Evolutionary conservation across 1,284 basidiomycete species (phyloP).

Genomic region (Sporisorium scitamineum): DNA sequence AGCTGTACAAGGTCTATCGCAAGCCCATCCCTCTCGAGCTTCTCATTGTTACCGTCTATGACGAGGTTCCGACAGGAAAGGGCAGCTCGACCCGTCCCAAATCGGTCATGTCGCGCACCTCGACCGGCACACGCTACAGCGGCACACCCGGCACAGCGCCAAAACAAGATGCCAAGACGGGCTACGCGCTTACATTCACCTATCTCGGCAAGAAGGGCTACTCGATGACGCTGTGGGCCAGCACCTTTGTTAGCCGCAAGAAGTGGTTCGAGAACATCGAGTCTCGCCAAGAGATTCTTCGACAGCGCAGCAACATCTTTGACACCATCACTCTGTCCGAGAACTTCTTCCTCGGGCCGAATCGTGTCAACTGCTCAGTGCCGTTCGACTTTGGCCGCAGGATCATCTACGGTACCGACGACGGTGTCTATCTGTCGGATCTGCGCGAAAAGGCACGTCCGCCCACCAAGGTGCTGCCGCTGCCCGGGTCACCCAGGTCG

Average conservation of each 20-base stretch:
- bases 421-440: constrained; percentile 94
- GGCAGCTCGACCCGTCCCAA: constrained; percentile 69
- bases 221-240: constrained; percentile 91
- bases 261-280: constrained; percentile 96
- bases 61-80: constrained; percentile 73
- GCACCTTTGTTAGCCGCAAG: constrained; percentile 83
- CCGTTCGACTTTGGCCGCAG: constrained; percentile 88
- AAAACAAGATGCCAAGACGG: constrained; percentile 83
- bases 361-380: constrained; percentile 87
- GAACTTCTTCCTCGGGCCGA: constrained; percentile 83
- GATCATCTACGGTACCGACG: constrained; percentile 95
- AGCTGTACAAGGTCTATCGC: constrained; percentile 93
- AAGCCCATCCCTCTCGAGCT: constrained; percentile 97
- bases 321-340: constrained; percentile 87
- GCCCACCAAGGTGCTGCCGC: constrained; percentile 88
- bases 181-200: constrained; percentile 90
- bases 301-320: constrained; percentile 87
- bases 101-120: constrained; percentile 72
- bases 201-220: constrained; percentile 95
- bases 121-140: constrained; percentile 66
- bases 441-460: constrained; percentile 77
- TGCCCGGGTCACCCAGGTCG: constrained; percentile 94
- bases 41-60: constrained; percentile 83
- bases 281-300: constrained; percentile 86
- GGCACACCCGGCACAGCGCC: constrained; percentile 64